These are phyloP conservation scores for Boeremia lycopersici DNA, from an alignment of 2,329 filamentous ascomycete genomes.

Conservation along the genomic window DNA sequence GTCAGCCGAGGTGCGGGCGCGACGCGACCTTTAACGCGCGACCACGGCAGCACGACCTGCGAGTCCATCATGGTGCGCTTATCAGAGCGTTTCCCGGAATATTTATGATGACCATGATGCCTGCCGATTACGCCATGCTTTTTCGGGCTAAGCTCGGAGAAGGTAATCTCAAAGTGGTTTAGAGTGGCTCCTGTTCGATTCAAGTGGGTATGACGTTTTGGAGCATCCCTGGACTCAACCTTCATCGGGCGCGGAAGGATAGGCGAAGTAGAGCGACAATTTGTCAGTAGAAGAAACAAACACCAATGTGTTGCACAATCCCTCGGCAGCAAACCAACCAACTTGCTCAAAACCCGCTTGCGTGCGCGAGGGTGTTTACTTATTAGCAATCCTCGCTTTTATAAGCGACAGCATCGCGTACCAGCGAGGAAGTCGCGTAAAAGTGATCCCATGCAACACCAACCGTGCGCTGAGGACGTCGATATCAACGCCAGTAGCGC, in stretches of 20 bases:
- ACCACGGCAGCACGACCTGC: conserved; percentile 7
- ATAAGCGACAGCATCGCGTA: neutral
- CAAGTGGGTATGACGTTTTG: conserved; percentile 21
- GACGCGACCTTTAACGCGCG: conserved; percentile 14
- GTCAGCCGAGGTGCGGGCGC: conserved; percentile 8
- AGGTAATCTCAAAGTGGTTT: conserved; percentile 11
- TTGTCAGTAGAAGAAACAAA: neutral
- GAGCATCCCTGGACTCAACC: conserved; percentile 15
- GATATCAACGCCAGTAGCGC: conserved; percentile 13
- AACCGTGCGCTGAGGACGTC: conserved; percentile 3
- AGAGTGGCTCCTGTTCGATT: conserved; percentile 13
- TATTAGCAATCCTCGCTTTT: neutral
- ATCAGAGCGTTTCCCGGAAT: conserved; percentile 18
- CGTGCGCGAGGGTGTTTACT: neutral
- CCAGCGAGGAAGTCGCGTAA: neutral
- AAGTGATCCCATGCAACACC: neutral
- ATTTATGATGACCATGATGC: conserved; percentile 26
- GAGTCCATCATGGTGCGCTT: conserved; percentile 27
- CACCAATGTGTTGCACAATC: too few relatives aligned
- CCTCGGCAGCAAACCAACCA: neutral
- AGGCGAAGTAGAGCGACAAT: conserved; percentile 7
- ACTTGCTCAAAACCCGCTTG: neutral
- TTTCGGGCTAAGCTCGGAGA: neutral
- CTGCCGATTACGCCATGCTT: conserved; percentile 21
- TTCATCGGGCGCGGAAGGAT: conserved; percentile 9